phyloP scores from a whole-genome alignment of 1,284 basidiomycete species.

The Dichomitus squalens region DNA sequence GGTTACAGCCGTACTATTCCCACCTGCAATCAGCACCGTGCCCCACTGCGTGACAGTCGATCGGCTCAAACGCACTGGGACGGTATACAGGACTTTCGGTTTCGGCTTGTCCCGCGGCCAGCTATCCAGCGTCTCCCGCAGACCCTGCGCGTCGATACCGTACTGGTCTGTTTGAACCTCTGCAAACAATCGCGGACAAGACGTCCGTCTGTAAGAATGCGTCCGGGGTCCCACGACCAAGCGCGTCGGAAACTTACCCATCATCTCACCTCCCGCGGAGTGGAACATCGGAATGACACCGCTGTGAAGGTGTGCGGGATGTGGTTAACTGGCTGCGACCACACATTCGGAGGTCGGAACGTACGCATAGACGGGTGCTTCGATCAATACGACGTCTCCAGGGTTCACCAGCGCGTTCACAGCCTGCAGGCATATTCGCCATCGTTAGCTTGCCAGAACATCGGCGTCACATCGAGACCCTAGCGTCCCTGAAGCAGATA shows the following conservation, averaged over 20 bases:
- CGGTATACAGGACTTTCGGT: slow-evolving; percentile 86
- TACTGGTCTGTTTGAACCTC: slow-evolving; percentile 82
- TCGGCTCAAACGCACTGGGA: slow-evolving; percentile 55
- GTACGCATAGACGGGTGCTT: slow-evolving; percentile 86
- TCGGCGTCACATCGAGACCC: no score
- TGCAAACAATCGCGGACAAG: slow-evolving; percentile 28
- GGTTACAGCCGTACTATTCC: slow-evolving; percentile 78
- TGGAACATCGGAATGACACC: slow-evolving; percentile 68
- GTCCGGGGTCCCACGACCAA: neutral
- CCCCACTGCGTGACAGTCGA: neutral
- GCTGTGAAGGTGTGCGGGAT: slow-evolving; percentile 40
- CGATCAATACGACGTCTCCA: slow-evolving; percentile 83
- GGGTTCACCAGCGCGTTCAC: slow-evolving; percentile 69
- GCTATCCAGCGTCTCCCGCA: slow-evolving; percentile 69
- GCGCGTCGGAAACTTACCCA: slow-evolving; percentile 49
- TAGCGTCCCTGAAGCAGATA: no score
- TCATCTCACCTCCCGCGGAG: slow-evolving; percentile 56
- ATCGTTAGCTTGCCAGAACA: no score
- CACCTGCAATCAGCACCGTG: neutral
- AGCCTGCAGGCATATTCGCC: slow-evolving; percentile 40
- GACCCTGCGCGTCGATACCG: slow-evolving; percentile 68
- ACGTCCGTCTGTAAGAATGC: neutral
- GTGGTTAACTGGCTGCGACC: neutral
- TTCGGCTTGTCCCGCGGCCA: slow-evolving; percentile 78
- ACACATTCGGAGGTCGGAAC: slow-evolving; percentile 22